Percentiles rank a stretch among this genome's conserved stretches.
Conservation (phyloP, 345 rosid genomes). For the Mangifera indica region DNA sequence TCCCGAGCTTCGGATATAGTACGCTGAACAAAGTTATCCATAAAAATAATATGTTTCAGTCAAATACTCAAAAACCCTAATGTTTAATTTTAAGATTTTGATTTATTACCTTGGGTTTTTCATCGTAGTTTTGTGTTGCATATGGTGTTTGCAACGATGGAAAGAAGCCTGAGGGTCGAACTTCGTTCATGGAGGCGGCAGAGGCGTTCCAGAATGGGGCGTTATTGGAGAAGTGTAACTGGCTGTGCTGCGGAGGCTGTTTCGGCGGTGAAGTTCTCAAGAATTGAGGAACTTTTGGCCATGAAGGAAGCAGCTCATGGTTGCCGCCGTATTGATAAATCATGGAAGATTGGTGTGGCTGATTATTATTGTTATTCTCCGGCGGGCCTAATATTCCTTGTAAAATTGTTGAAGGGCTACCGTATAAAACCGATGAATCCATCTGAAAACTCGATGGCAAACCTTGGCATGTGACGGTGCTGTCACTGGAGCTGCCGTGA, state of each 20-base stretch:
- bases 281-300: constrained; percentile 66
- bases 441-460: constrained; percentile 44
- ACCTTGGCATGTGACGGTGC: constrained; percentile 60
- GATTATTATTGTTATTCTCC: constrained; percentile 25
- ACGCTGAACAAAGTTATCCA: constrained; percentile 26
- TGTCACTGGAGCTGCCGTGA: constrained; percentile 60
- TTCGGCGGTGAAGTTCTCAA: constrained; percentile 65
- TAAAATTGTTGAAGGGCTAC: constrained; percentile 40
- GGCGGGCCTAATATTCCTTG: constrained; percentile 53
- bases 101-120: constrained; percentile 42
- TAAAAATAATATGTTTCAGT: constrained; percentile 4
- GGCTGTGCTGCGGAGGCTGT: constrained; percentile 43
- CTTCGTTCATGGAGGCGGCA: constrained; percentile 46
- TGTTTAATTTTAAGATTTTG: neutral
- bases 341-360: constrained; percentile 26
- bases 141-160: constrained; percentile 59
- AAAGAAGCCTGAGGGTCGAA: constrained; percentile 58
- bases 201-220: constrained; percentile 88
- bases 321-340: constrained; percentile 31
- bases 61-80: constrained; percentile 30
- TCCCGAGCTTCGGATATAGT: constrained; percentile 53
- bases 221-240: constrained; percentile 85
- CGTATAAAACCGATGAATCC: constrained; percentile 55
- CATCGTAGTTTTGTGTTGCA: constrained; percentile 43
- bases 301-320: constrained; percentile 45